Evolutionary conservation across 306 rosid species (phyloP).

Genomic region (Lathyrus aphaca): DNA sequence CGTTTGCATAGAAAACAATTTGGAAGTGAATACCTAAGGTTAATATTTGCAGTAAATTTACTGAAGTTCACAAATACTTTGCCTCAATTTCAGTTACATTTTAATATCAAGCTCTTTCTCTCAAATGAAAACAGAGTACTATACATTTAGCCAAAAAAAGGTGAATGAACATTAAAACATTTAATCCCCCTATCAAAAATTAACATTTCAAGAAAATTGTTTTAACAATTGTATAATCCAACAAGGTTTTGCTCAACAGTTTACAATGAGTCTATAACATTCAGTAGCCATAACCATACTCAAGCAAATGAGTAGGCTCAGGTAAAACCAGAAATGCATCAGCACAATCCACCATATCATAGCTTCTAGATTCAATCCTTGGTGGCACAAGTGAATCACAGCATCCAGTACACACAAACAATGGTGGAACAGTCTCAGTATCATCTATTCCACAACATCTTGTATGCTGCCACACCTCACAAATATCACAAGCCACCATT

Average conservation of each 20-base stretch:
- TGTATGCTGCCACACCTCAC: constrained; percentile 91
- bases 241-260: not conserved
- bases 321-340: constrained; percentile 41
- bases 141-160: not conserved
- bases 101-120: not conserved
- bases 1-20: not conserved
- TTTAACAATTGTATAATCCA: not conserved
- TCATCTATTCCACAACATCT: constrained; percentile 74
- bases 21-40: not conserved
- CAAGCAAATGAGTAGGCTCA: constrained; percentile 39
- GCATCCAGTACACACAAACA: constrained; percentile 72
- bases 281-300: constrained; percentile 46
- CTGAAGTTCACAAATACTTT: not conserved
- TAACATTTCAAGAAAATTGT: not conserved
- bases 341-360: constrained; percentile 39
- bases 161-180: not conserved
- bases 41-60: not conserved
- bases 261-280: not conserved
- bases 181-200: not conserved
- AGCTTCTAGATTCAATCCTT: constrained; percentile 38
- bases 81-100: not conserved
- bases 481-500: constrained; percentile 88
- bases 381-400: constrained; percentile 59
- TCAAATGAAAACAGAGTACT: not conserved
- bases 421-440: constrained; percentile 64